Base-by-base conservation (phyloP, 257 asterid genomes). In the Solanum raphanifolium region DNA sequence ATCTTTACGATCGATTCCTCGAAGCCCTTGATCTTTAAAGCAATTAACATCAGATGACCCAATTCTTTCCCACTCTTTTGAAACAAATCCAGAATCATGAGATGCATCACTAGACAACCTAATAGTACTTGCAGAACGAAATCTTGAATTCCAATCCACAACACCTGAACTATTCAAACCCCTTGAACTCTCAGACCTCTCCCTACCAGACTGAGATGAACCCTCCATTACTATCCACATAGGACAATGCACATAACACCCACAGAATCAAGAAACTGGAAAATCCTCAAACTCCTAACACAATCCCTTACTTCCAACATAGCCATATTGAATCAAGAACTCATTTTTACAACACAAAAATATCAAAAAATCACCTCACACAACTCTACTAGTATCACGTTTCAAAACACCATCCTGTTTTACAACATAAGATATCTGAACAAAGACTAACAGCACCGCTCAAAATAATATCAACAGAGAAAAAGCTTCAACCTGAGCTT, bases 131-230 rank as follows among this genome's bases (percentile, higher is more conserved):
- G 88, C 88, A 58, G 88, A 88, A 66, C 92, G 89, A 78, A 89
- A 87, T 79, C 98, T 88, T 81, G 91, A 91, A 88, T 92, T 96
- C 89, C 94, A 89, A 71, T 91, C 93, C 39, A 87, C 88, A 78
- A 91, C 90, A 7, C 90, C 87, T 35, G 96, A 90, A 87, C 94
- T 91, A 91, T 91, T 91, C 39, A 96, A 90, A 29, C 92, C 98
- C 88, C 97, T 91, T 4, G 95, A 93, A 79, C 94, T 94, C 78
- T 87, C 93, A 75, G 98, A 90, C 93, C 94, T 92, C 87, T 91
- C 96, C 98, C 96, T 93, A 88, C 90, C 93, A 85, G 95, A 95
- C 89, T 93, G 98, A 69, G 98, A 94, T 55, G 98, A 94, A 83
- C 98, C 98, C 85, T 95, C 99, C 99, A 94, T 93, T 84, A 78